Conservation (phyloP, 768 basidiomycete species). For the Ramaria sp. region DNA sequence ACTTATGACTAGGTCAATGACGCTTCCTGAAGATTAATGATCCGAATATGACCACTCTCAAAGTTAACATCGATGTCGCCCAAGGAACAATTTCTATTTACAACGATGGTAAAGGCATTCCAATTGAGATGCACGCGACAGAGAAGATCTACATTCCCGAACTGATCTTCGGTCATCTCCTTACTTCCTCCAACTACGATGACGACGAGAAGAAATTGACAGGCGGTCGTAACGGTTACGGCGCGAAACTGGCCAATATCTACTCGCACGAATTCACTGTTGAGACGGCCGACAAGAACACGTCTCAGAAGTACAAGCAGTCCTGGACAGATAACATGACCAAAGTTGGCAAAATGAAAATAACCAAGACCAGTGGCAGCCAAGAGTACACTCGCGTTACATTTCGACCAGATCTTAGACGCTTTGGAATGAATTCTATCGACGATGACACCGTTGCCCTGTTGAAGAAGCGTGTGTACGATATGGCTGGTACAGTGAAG, state of each 20-base stretch:
- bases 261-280: conserved; percentile 94
- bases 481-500: conserved; percentile 91
- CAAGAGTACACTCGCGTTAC: conserved; percentile 92
- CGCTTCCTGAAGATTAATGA: conserved; percentile 69
- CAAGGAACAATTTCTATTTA: conserved; percentile 80
- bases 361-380: conserved; percentile 64
- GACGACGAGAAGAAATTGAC: conserved; percentile 98
- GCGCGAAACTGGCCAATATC: conserved; percentile 96
- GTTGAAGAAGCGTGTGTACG: conserved; percentile 88
- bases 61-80: conserved; percentile 78
- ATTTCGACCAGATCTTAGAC: conserved; percentile 83
- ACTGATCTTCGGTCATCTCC: conserved; percentile 90
- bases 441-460: conserved; percentile 87
- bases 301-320: conserved; percentile 87
- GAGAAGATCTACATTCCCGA: conserved; percentile 96
- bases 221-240: conserved; percentile 97
- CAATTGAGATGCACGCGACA: conserved; percentile 87
- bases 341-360: conserved; percentile 79
- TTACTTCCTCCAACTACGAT: conserved; percentile 95
- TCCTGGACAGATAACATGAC: conserved; percentile 92
- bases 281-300: conserved; percentile 87
- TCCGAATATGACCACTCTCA: conserved; percentile 80
- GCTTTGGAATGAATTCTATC: conserved; percentile 87
- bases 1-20: not conserved
- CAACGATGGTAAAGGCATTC: conserved; percentile 95